Base-by-base conservation (phyloP, 441 rosid species). In the Euphorbia celastroides region DNA sequence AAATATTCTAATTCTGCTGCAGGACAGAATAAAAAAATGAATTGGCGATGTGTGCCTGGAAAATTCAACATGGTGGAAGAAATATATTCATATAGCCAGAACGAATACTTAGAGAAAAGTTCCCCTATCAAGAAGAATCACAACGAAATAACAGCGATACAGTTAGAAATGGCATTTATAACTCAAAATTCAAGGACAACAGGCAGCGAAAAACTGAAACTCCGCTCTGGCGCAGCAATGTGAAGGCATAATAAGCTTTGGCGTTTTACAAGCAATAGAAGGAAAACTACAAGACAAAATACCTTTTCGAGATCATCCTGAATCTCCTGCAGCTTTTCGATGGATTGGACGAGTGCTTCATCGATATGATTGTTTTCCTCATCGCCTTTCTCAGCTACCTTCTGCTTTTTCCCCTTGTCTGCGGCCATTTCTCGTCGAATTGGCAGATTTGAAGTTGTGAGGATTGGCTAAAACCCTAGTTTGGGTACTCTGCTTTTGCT, bases 281-380 rank as follows among this genome's bases (percentile, higher is more conserved):
- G 14, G 23, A 25, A 31, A 26, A 31, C 26, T 19, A 28, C 6
- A 34, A n/a, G 2, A 51, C 27, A 65, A 26, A 6, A 10, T 3
- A 92, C 99, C 97, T 86, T 93, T 74, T 91, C 97, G 30, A 93
- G 97, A 74, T 91, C 95, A 32, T 93, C 99, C 72, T 93, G 99
- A 64, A 91, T 80, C 89, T 91, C 99, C 73, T 93, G 99, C 32
- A 93, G 90, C 82, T 86, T 91, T 76, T 93, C 99, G 66, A 91
- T 91, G 56, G 95, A 88, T 55, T 85, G 85, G 28, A 93, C 88
- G 44, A 93, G 96, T 44, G 87, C 90, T 68, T 77, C 84, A 31
- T 91, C 96, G 74, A 89, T 71, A 60, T 71, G 90, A 78, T 81
- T 86, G 75, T 79, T 88, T 30, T 88, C 97, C 38, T 86, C 97